phyloP scores from a whole-genome alignment of 2,329 filamentous ascomycete species.

The Aspergillus ustus region DNA sequence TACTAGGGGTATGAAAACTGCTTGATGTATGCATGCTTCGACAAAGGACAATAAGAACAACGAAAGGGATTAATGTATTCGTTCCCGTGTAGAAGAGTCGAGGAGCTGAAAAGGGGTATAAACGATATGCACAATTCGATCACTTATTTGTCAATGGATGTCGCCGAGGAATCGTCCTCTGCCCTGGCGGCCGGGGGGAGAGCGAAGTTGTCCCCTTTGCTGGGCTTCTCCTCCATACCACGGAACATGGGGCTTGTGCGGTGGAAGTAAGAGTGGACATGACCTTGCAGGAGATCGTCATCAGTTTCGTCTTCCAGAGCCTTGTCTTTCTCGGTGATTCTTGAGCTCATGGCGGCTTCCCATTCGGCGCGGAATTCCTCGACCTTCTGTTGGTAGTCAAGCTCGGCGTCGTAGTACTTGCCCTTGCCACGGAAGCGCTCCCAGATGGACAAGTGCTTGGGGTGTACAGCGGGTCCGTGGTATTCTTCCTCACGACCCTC shows the following conservation, averaged over 20 bases:
- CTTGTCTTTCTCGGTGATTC: slow-evolving; percentile 54
- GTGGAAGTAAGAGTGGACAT: slow-evolving; percentile 59
- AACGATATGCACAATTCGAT: neutral
- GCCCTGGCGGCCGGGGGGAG: slow-evolving; percentile 41
- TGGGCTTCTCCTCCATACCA: slow-evolving; percentile 38
- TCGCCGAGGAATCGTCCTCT: slow-evolving; percentile 28
- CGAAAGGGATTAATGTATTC: slow-evolving; percentile 13
- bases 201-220: slow-evolving; percentile 37
- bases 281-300: slow-evolving; percentile 53
- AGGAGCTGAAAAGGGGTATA: slow-evolving; percentile 17
- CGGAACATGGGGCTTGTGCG: slow-evolving; percentile 54
- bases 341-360: slow-evolving; percentile 55
- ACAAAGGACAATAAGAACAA: slow-evolving; percentile 11
- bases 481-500: slow-evolving; percentile 78
- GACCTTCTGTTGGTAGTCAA: slow-evolving; percentile 83
- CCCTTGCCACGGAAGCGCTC: slow-evolving; percentile 78
- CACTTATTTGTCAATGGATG: slow-evolving; percentile 26
- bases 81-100: neutral
- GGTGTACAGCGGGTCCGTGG: slow-evolving; percentile 91
- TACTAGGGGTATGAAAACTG: slow-evolving; percentile 15
- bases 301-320: slow-evolving; percentile 45
- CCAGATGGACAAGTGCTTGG: slow-evolving; percentile 84
- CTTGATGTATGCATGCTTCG: neutral
- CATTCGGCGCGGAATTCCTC: slow-evolving; percentile 73
- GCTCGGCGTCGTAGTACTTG: slow-evolving; percentile 80